Conservation (phyloP, 306 rosid species). For the Dalbergia cochinchinensis region DNA sequence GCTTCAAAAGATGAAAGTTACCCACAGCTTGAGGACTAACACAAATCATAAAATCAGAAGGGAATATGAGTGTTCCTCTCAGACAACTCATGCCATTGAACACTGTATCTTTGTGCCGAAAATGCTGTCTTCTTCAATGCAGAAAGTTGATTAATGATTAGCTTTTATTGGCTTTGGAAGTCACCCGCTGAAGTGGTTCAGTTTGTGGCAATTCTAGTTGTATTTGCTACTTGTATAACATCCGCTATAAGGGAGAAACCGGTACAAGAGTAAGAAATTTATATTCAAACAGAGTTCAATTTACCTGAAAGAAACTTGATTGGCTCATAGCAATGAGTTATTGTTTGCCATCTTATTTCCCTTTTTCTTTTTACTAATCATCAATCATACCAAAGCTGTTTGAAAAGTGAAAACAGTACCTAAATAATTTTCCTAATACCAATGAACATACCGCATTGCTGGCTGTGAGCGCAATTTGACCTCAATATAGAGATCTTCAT, state of each 20-base stretch:
- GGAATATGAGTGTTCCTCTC: neutral
- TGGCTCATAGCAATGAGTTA: neutral
- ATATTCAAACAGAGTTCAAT: neutral
- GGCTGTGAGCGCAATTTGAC: conserved; percentile 27
- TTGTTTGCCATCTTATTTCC: neutral
- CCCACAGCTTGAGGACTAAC: neutral
- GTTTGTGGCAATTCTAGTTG: neutral
- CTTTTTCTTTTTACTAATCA: neutral
- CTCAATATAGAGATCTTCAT: neutral
- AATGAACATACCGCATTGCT: neutral
- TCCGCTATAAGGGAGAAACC: neutral
- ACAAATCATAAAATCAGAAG: conserved; percentile 11
- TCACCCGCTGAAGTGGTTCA: too few relatives aligned
- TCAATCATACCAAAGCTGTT: neutral
- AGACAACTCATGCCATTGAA: conserved; percentile 29
- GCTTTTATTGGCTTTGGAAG: neutral
- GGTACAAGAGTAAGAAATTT: neutral
- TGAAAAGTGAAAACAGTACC: neutral
- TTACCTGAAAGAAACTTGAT: neutral
- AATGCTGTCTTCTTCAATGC: neutral
- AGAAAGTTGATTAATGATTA: conserved; percentile 6
- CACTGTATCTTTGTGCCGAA: neutral
- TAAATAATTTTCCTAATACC: conserved; percentile 17
- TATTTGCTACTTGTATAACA: conserved; percentile 9
- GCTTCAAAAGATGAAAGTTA: conserved; percentile 29